Percentiles rank a stretch among this genome's conserved stretches.
phyloP scores from a whole-genome alignment of 768 basidiomycete genomes.

The Mycena maculata region DNA sequence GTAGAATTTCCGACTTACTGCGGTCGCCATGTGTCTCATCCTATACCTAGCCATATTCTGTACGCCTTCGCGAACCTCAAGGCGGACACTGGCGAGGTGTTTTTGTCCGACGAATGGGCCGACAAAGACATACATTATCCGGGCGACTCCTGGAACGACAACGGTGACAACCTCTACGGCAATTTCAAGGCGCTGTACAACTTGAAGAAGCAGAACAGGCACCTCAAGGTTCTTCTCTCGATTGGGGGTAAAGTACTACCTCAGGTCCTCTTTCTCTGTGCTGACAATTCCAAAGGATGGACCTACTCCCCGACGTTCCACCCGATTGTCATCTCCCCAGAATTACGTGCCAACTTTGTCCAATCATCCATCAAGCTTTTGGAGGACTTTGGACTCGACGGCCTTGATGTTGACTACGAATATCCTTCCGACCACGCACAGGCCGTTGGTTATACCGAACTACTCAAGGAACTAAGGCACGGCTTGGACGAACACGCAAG shows the following conservation, averaged over 20 bases:
- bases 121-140: slow-evolving; percentile 98
- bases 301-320: not conserved
- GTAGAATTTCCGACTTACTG: slow-evolving; percentile 54
- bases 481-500: slow-evolving; percentile 81
- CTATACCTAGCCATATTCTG: slow-evolving; percentile 75
- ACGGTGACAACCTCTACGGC: slow-evolving; percentile 88
- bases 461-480: slow-evolving; percentile 79
- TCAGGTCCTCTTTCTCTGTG: too few relatives aligned
- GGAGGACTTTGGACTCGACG: slow-evolving; percentile 94
- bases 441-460: slow-evolving; percentile 84
- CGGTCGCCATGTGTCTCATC: slow-evolving; percentile 14
- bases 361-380: slow-evolving; percentile 79
- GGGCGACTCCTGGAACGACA: slow-evolving; percentile 95
- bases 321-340: slow-evolving; percentile 75
- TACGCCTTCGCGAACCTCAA: slow-evolving; percentile 94
- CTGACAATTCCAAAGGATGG: slow-evolving; percentile 73
- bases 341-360: slow-evolving; percentile 82
- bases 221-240: slow-evolving; percentile 83
- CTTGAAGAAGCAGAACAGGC: slow-evolving; percentile 87
- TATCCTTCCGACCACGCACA: slow-evolving; percentile 85
- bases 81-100: slow-evolving; percentile 86
- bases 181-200: slow-evolving; percentile 95
- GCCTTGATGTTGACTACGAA: slow-evolving; percentile 93
- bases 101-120: slow-evolving; percentile 91
- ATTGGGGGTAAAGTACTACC: too few relatives aligned